Base-by-base conservation (phyloP, 2,329 filamentous ascomycete genomes). In the Arthrobotrys musiformis region DNA sequence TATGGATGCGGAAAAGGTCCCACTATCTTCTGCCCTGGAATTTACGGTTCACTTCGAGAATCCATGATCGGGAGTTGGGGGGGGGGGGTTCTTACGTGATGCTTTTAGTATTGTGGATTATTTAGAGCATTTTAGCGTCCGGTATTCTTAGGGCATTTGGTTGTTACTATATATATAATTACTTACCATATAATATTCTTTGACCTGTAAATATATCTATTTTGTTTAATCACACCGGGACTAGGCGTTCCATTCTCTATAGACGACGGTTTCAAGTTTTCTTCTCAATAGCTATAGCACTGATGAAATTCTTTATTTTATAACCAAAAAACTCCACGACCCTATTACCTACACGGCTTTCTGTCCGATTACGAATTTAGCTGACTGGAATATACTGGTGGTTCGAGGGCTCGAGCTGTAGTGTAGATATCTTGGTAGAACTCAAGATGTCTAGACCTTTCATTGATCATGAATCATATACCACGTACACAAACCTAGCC, bases 11-110 rank as follows among this genome's bases (percentile, higher is more conserved):
- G 58, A 48, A 9, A 54, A 40, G 30, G 33, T 15, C 17, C 42
- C 54, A 2, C 46, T 62, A n/a, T 13, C 44, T 42, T 58, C 63
- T 24, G 58, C 72, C 15, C 48, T 70, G 28, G 72, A 76, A 7
- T 69, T 76, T 28, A 17, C 69, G 19, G 28, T 76, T n/a, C 26
- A 69, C 40, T 68, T 75, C 15, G 70, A 69, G 28, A 54, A 40
- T 22, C 28, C 52, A 28, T 75, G 62, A 75, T 54, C 24, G 7
- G 30, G n/a, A n/a, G 17, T 19, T 42, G 8, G 40, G 2, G n/a
- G n/a, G n/a, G 40, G 30, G 61, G 5, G 11, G 40, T 56, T 40
- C 17, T 37, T 58, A 7, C 17, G 30, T 15, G 28, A 35, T 56
- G 28, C 50, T 56, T 40, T 24, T 5, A 40, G 33, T 17, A 40